These are phyloP conservation scores for Halenospora varia DNA, from an alignment of 495 filamentous ascomycete genomes.

Conservation along the genomic window DNA sequence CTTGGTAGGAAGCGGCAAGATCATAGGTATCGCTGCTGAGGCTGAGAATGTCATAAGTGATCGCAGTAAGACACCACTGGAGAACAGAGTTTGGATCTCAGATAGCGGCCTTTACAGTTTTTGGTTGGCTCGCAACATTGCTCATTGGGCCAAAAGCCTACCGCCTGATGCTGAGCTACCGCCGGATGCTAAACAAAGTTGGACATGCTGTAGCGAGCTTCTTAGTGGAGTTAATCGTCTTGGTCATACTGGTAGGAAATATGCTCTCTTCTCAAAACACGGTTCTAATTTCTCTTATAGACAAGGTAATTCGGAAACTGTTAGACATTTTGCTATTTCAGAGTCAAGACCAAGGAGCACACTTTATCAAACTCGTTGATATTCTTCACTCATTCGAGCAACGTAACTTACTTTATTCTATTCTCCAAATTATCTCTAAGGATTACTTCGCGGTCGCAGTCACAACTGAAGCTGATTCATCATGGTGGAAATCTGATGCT, in stretches of 20 bases:
- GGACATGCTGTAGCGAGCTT: slow-evolving; percentile 56
- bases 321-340: slow-evolving; percentile 16
- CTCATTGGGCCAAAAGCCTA: slow-evolving; percentile 39
- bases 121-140: slow-evolving; percentile 73
- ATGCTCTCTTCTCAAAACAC: not conserved
- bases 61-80: slow-evolving; percentile 22
- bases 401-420: slow-evolving; percentile 49
- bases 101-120: slow-evolving; percentile 57
- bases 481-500: slow-evolving; percentile 35
- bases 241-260: slow-evolving; percentile 64
- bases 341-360: slow-evolving; percentile 27
- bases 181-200: slow-evolving; percentile 36
- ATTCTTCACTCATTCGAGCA: slow-evolving; percentile 53
- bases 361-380: slow-evolving; percentile 35
- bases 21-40: slow-evolving; percentile 71
- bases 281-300: slow-evolving; percentile 15
- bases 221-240: slow-evolving; percentile 63
- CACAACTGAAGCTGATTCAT: slow-evolving; percentile 20
- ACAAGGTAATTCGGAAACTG: slow-evolving; percentile 24
- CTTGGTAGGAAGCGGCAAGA: slow-evolving; percentile 63
- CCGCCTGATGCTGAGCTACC: slow-evolving; percentile 33
- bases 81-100: slow-evolving; percentile 54
- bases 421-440: slow-evolving; percentile 57
- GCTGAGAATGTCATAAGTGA: slow-evolving; percentile 51
- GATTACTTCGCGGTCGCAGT: slow-evolving; percentile 24